Percentiles rank a stretch among this genome's conserved stretches.
These are phyloP conservation scores for Tolypocladium tundrense DNA, from an alignment of 2,329 filamentous ascomycete species.

Conservation along the genomic window DNA sequence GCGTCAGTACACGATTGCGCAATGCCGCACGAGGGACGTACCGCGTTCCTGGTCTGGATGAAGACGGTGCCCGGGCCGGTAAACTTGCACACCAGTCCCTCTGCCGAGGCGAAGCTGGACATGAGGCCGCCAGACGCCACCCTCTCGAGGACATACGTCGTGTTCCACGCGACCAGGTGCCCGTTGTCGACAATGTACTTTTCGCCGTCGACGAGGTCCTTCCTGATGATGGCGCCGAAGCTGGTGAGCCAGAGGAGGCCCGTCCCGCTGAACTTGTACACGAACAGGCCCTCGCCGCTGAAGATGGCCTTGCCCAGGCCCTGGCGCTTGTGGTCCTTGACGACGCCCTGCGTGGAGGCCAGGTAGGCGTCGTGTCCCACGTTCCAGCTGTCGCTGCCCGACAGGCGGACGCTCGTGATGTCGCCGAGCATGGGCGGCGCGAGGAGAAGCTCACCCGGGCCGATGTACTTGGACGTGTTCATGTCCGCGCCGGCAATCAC, in stretches of 20 bases:
- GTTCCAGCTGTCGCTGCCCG: slow-evolving; percentile 66
- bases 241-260: slow-evolving; percentile 85
- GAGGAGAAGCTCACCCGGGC: slow-evolving; percentile 81
- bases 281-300: slow-evolving; percentile 82
- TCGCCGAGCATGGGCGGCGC: slow-evolving; percentile 76
- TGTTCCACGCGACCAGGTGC: slow-evolving; percentile 94
- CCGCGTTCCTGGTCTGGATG: slow-evolving; percentile 82
- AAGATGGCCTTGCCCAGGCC: slow-evolving; percentile 85
- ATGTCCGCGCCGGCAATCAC: slow-evolving; percentile 76
- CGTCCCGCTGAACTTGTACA: slow-evolving; percentile 73
- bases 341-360: slow-evolving; percentile 73
- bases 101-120: slow-evolving; percentile 70
- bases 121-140: slow-evolving; percentile 86
- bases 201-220: slow-evolving; percentile 67
- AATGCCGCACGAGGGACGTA: slow-evolving; percentile 23
- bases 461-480: slow-evolving; percentile 68
- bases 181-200: slow-evolving; percentile 90
- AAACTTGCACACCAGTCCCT: slow-evolving; percentile 92
- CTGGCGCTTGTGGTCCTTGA: slow-evolving; percentile 82
- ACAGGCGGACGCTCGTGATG: slow-evolving; percentile 67
- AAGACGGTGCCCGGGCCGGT: slow-evolving; percentile 85
- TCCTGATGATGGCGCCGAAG: slow-evolving; percentile 89
- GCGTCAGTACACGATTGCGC: not conserved
- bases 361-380: slow-evolving; percentile 83
- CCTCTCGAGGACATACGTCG: slow-evolving; percentile 83